Base-by-base conservation (phyloP, 2,329 filamentous ascomycete genomes). In the Colletotrichum lini region DNA sequence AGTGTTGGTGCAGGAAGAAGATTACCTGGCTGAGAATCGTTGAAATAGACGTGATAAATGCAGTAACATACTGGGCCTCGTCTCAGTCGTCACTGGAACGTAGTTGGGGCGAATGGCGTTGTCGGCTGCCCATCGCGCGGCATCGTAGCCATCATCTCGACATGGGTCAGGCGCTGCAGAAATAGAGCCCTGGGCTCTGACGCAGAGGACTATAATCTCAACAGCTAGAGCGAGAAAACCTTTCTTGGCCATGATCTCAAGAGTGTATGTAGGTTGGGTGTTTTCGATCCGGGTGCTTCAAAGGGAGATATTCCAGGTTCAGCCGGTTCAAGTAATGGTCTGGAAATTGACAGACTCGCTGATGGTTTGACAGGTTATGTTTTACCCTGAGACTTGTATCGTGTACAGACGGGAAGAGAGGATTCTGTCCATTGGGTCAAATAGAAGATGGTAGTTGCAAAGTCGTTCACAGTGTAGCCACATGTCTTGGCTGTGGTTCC, bases 91-190 rank as follows among this genome's bases (percentile, higher is more conserved):
- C 21, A 13, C 23, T 2, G 53, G 63, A 9, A 47, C 16, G 21
- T 65, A 65, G 16, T 65, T 65, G 6, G 63, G 63, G 10, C 15
- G 53, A 9, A 59, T 7, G 2, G 9, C 9, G 3, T 65, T 65
- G 26, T 65, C 63, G 8, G 21, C 30, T 10, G 30, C 15, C 63
- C 63, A 65, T 16, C 40, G 42, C 13, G 21, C 16, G n/a, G 18
- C 38, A 15, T 59, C 13, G 13, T 38, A 44, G 30, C 53, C 63
- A 59, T n/a, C 4, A 38, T 65, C 63, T 1, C 47, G 53, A 1
- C 63, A 59, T 6, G 63, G 63, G 26, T 65, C 63, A 4, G 30
- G 18, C 0, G 10, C 21, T 26, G 8, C 21, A 3, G 38, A 38
- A 12, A 54, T n/a, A 3, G 38, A 12, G n/a, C 1, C 44, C 16